A percentile compares a stretch with the other conserved stretches of the same genome.
phyloP scores from a whole-genome alignment of 768 basidiomycete genomes.

The Suillus tomentosus region DNA sequence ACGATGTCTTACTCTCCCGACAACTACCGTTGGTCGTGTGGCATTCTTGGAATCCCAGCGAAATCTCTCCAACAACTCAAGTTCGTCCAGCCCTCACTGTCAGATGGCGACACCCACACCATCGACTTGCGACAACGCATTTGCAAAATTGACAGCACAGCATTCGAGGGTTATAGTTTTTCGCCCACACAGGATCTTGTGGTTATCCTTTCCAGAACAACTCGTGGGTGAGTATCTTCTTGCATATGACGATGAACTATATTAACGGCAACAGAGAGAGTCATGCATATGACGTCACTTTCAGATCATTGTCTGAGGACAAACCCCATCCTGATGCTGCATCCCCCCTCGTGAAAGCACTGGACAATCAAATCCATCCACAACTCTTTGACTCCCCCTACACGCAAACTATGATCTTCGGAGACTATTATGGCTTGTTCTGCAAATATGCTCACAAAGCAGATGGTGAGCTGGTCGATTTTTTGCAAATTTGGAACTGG shows the following conservation, averaged over 20 bases:
- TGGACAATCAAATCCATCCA: not conserved
- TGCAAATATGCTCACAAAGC: not conserved
- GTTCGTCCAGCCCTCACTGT: not conserved
- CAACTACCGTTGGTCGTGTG: not conserved
- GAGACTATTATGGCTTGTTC: not conserved
- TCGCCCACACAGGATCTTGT: too few relatives aligned
- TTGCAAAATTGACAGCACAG: too few relatives aligned
- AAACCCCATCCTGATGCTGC: constrained; percentile 1
- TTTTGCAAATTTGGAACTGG: constrained; percentile 6
- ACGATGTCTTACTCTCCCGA: not conserved
- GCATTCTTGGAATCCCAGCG: not conserved
- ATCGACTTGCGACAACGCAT: too few relatives aligned
- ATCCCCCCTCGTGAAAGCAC: not conserved
- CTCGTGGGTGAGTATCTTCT: not conserved
- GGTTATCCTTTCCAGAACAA: too few relatives aligned
- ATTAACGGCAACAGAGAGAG: not conserved
- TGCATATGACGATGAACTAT: not conserved
- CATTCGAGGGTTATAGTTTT: too few relatives aligned
- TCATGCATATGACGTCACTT: not conserved
- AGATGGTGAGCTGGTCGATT: not conserved
- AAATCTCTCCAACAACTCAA: not conserved
- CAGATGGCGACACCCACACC: not conserved
- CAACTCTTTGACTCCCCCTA: too few relatives aligned
- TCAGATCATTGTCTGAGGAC: constrained; percentile 1
- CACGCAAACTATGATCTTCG: not conserved